A percentile compares a stretch with the other conserved stretches of the same genome.
phyloP scores from a whole-genome alignment of 228 moss, liverwort and hornwort genomes.

The Sphagnum fallax region DNA sequence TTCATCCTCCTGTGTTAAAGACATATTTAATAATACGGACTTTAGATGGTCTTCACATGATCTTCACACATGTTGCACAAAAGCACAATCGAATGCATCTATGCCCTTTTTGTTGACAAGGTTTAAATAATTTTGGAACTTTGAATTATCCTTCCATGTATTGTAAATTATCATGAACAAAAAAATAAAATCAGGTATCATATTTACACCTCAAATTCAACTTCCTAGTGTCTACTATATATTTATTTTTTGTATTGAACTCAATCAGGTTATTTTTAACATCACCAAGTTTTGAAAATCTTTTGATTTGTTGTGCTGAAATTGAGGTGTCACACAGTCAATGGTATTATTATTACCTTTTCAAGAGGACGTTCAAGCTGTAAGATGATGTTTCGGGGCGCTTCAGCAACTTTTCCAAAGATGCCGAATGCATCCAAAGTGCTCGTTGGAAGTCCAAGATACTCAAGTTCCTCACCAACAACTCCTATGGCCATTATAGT shows the following conservation, averaged over 20 bases:
- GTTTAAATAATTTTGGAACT: background rate
- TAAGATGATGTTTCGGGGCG: slow-evolving; percentile 48
- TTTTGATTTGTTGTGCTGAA: background rate
- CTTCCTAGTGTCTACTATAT: background rate
- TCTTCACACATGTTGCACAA: background rate
- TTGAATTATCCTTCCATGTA: background rate
- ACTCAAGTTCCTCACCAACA: slow-evolving; percentile 40
- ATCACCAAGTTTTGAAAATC: background rate
- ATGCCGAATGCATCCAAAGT: slow-evolving; percentile 34
- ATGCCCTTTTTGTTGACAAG: background rate
- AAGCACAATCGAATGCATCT: background rate
- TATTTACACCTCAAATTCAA: too few species aligned
- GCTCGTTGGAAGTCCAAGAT: slow-evolving; percentile 34
- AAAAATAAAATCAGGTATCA: too few species aligned
- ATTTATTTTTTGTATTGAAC: background rate
- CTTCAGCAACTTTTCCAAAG: slow-evolving; percentile 43
- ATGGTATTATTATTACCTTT: slow-evolving; percentile 19
- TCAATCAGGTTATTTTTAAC: background rate
- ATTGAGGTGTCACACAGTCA: background rate
- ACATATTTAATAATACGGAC: background rate
- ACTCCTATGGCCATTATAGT: slow-evolving; percentile 50
- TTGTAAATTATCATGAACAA: too few species aligned
- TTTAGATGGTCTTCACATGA: background rate
- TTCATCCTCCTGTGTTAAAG: slow-evolving; percentile 7
- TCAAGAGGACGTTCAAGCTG: slow-evolving; percentile 68